Evolutionary conservation across 1,139 yeast genomes (phyloP).

Genomic region (Yamadazyma friedrichii): DNA sequence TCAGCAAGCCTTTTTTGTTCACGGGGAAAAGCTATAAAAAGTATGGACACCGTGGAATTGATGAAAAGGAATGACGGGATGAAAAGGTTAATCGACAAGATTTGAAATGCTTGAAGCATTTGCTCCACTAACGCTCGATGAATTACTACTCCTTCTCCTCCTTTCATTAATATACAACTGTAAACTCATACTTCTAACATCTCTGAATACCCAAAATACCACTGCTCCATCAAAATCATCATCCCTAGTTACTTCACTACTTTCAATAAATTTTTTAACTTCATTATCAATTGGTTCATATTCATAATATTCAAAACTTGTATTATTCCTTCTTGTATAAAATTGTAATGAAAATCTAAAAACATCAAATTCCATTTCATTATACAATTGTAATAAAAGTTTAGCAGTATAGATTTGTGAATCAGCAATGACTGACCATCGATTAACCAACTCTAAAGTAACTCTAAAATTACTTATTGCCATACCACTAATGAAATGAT

Average conservation of each 20-base stretch:
- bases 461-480: slow-evolving; percentile 23
- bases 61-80: too few relatives aligned
- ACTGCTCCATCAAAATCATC: slow-evolving; percentile 22
- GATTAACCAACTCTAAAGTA: slow-evolving; percentile 15
- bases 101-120: too few relatives aligned
- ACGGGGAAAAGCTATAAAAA: too few relatives aligned
- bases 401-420: slow-evolving; percentile 19
- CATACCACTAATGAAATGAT: slow-evolving; percentile 23
- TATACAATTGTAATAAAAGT: slow-evolving; percentile 14
- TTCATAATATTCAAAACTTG: slow-evolving; percentile 10
- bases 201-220: slow-evolving; percentile 25
- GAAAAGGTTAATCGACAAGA: too few relatives aligned
- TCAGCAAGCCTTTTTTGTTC: too few relatives aligned
- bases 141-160: slow-evolving; percentile 10
- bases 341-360: slow-evolving; percentile 17
- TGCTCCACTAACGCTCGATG: slow-evolving; percentile 1
- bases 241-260: slow-evolving; percentile 12
- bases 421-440: slow-evolving; percentile 21
- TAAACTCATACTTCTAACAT: slow-evolving; percentile 22
- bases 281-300: slow-evolving; percentile 12
- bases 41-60: too few relatives aligned
- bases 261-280: slow-evolving; percentile 12
- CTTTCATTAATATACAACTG: slow-evolving; percentile 19
- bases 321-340: slow-evolving; percentile 15
- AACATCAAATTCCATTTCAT: slow-evolving; percentile 21